A percentile compares a stretch with the other conserved stretches of the same genome.
phyloP scores from a whole-genome alignment of 306 rosid genomes.

The Prunus kanzakura region DNA sequence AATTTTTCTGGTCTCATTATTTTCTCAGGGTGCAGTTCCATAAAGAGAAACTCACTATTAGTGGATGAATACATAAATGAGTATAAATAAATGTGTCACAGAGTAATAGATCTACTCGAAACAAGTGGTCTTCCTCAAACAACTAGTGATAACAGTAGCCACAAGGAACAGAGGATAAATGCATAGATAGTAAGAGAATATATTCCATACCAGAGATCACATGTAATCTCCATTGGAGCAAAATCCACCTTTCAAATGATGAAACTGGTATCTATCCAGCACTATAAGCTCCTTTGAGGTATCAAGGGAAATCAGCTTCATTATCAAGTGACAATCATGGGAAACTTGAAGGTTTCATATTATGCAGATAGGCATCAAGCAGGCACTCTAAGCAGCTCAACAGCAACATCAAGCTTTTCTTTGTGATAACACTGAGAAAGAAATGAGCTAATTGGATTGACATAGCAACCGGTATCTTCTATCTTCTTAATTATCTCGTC shows the following conservation, averaged over 20 bases:
- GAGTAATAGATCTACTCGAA: not conserved
- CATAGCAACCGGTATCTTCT: conserved; percentile 42
- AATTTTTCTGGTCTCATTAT: too few species aligned
- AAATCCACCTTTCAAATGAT: conserved; percentile 48
- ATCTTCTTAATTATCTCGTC: conserved; percentile 45
- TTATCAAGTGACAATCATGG: conserved; percentile 47
- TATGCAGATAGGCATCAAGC: conserved; percentile 52
- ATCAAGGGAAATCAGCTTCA: conserved; percentile 41
- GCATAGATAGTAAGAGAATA: not conserved
- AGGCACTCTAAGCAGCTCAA: conserved; percentile 49
- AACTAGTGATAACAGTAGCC: not conserved
- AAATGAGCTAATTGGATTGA: conserved; percentile 25
- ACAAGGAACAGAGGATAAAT: not conserved
- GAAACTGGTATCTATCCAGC: conserved; percentile 50
- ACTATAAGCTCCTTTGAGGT: conserved; percentile 55
- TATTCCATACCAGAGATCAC: conserved; percentile 29
- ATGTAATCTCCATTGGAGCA: conserved; percentile 51
- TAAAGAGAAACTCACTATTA: not conserved
- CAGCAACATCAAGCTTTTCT: conserved; percentile 54
- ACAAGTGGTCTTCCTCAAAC: not conserved
- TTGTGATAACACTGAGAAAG: conserved; percentile 39
- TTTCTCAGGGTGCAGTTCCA: not conserved
- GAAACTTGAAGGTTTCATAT: conserved; percentile 55
- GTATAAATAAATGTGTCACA: too few species aligned
- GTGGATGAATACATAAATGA: not conserved